Evolutionary conservation across 306 rosid genomes (phyloP), one percentile per base, ranked within the genome.

Genomic region (Prunus fruticosa): DNA sequence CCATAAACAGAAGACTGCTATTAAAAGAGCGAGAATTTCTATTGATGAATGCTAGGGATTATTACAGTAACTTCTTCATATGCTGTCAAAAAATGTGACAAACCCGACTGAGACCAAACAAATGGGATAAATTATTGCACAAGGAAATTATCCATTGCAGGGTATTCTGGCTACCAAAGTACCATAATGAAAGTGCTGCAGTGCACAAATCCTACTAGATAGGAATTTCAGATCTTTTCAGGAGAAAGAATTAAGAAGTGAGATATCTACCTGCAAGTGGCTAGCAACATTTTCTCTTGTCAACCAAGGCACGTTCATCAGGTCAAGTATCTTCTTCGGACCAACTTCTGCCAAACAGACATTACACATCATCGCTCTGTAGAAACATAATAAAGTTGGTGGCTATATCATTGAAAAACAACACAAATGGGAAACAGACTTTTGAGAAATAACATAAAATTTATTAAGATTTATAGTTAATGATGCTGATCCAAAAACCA

Each of bases 271-370:
- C 99, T 96, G 99, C 88, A 96, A 89, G 84, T 96, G 99, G 86
- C 99, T 96, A 20, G 99, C 99, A 57, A 96, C 98, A 56, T 96
- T 96, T 82, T 96, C 99, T 79, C 99, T 85, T 10, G 93, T 90
- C 72, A 96, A 80, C 99, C 98, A 87, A 1, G 93, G 91, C 56
- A 96, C 99, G 73, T 89, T 92, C 99, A 96, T 96, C 85, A 91
- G 81, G 81, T 96, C 99, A 14, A 92, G 93, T 74, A 96, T 96
- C 81, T 87, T 96, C 80, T 96, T 96, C 9, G 99, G 99, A 49
- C 99, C 99, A 76, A 91, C 98, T 86, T 92, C 99, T 96, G 97
- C 90, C 82, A 92, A 89, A 88, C 67, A 86, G 73, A 89, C 82
- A 82, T 66, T 54, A 75, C 77, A 81, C 79, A 80, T 86, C 82